Evolutionary conservation across 2,329 filamentous ascomycete species (phyloP).

Genomic region (Paraconiothyrium brasiliense): DNA sequence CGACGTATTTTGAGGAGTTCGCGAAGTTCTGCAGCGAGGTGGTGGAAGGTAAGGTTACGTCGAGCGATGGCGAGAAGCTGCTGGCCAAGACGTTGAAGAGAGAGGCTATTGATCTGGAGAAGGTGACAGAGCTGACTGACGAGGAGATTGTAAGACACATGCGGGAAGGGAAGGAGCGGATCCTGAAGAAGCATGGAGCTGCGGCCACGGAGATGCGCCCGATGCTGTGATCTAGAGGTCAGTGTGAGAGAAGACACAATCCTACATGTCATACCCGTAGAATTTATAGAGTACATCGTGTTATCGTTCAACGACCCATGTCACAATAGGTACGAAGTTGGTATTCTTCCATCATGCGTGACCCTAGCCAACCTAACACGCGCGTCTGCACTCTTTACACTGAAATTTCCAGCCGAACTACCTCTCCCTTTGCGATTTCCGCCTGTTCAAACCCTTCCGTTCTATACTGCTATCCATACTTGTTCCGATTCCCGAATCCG

Average conservation of each 20-base stretch:
- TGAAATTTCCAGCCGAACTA: background rate
- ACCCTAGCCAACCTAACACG: background rate
- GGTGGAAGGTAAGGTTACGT: slow-evolving; percentile 33
- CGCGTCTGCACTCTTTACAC: background rate
- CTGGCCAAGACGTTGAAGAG: slow-evolving; percentile 43
- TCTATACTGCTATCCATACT: slow-evolving; percentile 54
- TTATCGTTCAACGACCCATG: background rate
- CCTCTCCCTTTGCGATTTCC: slow-evolving; percentile 14
- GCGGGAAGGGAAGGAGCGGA: slow-evolving; percentile 34
- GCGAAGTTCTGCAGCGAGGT: slow-evolving; percentile 43
- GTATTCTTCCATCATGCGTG: background rate
- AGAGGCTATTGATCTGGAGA: slow-evolving; percentile 36
- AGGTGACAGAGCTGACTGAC: slow-evolving; percentile 42
- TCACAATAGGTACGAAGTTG: background rate
- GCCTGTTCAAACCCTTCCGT: slow-evolving; percentile 30
- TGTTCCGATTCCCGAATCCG: slow-evolving; percentile 59
- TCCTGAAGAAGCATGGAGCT: slow-evolving; percentile 30
- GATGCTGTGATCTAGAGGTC: slow-evolving; percentile 26
- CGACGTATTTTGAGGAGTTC: slow-evolving; percentile 50
- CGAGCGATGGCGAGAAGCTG: slow-evolving; percentile 37
- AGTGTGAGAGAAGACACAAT: too few species aligned
- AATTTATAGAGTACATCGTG: background rate
- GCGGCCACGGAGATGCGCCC: slow-evolving; percentile 30
- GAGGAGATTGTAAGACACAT: slow-evolving; percentile 43
- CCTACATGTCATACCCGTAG: background rate